These are phyloP conservation scores for Lathyrus aphaca DNA, from an alignment of 306 rosid species.

Conservation along the genomic window DNA sequence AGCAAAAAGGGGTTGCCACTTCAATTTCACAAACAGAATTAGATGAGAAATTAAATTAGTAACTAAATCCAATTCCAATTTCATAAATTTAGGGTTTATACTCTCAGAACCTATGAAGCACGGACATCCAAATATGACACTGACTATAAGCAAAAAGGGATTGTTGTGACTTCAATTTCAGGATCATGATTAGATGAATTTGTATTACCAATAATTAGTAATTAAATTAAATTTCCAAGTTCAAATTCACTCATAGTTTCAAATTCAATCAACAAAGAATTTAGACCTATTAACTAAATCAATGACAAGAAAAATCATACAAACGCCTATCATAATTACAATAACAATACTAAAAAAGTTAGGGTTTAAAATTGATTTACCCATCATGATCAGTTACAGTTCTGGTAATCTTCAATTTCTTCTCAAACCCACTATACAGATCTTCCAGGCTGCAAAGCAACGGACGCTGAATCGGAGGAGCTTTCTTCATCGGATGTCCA, in stretches of 20 bases:
- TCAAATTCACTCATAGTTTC: neutral
- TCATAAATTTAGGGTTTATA: neutral
- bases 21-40: no score
- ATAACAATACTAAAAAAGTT: conserved; percentile 24
- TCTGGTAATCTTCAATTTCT: conserved; percentile 93
- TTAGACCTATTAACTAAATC: neutral
- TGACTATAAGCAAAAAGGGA: neutral
- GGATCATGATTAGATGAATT: neutral
- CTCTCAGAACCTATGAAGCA: no score
- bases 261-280: no score
- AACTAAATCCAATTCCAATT: neutral
- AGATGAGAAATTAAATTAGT: no score
- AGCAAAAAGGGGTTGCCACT: neutral
- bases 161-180: neutral
- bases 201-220: neutral
- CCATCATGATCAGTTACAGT: conserved; percentile 63
- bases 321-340: neutral
- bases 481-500: conserved; percentile 53
- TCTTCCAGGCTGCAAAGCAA: conserved; percentile 89
- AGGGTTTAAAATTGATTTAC: conserved; percentile 50
- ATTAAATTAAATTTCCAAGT: neutral
- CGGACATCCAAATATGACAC: no score
- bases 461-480: conserved; percentile 61
- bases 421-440: conserved; percentile 72
- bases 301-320: neutral